Percentiles rank a stretch among this genome's conserved stretches.
Evolutionary conservation across 108 stramenopile species (phyloP).

Genomic region (Skeletonema costatum): DNA sequence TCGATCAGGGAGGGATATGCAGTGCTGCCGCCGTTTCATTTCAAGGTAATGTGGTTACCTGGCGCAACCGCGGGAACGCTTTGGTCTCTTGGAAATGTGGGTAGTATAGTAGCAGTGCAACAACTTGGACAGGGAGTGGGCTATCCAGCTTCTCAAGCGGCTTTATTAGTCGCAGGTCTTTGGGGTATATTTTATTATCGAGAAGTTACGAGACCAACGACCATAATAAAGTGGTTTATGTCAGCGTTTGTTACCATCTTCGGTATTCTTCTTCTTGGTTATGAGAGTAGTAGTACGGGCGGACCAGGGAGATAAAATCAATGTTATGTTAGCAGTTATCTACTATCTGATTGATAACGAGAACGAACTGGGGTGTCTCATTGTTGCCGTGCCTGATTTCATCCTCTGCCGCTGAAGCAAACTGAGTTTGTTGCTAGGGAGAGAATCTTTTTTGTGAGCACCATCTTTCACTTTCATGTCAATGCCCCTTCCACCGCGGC

Average conservation of each 20-base stretch:
- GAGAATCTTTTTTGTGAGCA: background rate
- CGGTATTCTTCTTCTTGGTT: slow-evolving; percentile 73
- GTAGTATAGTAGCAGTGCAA: slow-evolving; percentile 69
- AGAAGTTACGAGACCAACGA: slow-evolving; percentile 58
- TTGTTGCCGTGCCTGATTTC: background rate
- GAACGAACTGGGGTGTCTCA: background rate
- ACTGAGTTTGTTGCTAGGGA: background rate
- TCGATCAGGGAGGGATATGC: slow-evolving; percentile 33
- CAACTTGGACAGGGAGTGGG: slow-evolving; percentile 87
- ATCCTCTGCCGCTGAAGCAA: slow-evolving; percentile 5
- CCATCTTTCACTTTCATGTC: background rate
- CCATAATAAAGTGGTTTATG: slow-evolving; percentile 69
- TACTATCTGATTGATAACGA: slow-evolving; percentile 24
- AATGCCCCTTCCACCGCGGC: slow-evolving; percentile 51
- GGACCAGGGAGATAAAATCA: slow-evolving; percentile 7
- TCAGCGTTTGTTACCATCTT: slow-evolving; percentile 64
- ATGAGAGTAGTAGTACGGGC: slow-evolving; percentile 43
- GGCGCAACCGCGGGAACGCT: slow-evolving; percentile 50
- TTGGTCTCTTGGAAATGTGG: slow-evolving; percentile 77
- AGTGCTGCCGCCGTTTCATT: slow-evolving; percentile 54
- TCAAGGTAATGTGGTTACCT: slow-evolving; percentile 58
- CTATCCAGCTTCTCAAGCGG: slow-evolving; percentile 53
- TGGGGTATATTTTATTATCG: slow-evolving; percentile 84
- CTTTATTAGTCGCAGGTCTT: slow-evolving; percentile 52
- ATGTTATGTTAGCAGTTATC: background rate